Base-by-base conservation (phyloP, 2,329 filamentous ascomycete genomes). In the Lasiodiplodia hormozganensis region DNA sequence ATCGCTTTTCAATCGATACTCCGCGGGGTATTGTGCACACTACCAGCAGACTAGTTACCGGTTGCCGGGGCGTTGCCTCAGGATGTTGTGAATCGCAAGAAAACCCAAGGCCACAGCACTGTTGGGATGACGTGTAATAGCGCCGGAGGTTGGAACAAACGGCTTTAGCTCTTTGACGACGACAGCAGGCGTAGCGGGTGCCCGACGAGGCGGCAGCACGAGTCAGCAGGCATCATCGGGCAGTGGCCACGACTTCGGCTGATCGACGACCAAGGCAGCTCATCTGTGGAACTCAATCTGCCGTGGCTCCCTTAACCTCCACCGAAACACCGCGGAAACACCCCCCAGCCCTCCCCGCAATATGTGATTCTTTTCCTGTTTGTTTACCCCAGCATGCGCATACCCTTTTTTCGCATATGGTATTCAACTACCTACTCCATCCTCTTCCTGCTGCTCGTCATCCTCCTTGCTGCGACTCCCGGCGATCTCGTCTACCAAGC, bases 401-500 rank as follows among this genome's bases (percentile, higher is more conserved):
- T 85, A 72, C 84, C 89, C 70, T 82, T 94, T 75, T 93, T 92
- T 79, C 89, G 89, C 77, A 89, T 97, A 79, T 88, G 94, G 82
- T 97, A 97, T 83, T 90, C 87, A 76, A 88, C 88, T 58, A 86
- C 90, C 72, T 98, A 97, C 80, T 87, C 89, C 69, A 79, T 94
- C 74, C 85, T 97, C 75, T 90, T 90, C 78, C 79, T 95, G 74
- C 77, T 96, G 74, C 87, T 94, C 43, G 79, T 92, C 73, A 85
- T 87, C 68, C 86, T 97, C 68, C 85, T 97, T 52, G 85, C 95
- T 75, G 85, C 96, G 72, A 93, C 93, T 0, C 94, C 94, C 1
- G 90, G 86, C 76, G 94, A 97, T 47, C 79, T 83, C 69, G 90
- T 97, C 79, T 90, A 90, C 77, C 92, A 96, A 78, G 91, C 92